Evolutionary conservation across 1,139 yeast genomes (phyloP).

Genomic region (Debaryomycetaceae sp.): DNA sequence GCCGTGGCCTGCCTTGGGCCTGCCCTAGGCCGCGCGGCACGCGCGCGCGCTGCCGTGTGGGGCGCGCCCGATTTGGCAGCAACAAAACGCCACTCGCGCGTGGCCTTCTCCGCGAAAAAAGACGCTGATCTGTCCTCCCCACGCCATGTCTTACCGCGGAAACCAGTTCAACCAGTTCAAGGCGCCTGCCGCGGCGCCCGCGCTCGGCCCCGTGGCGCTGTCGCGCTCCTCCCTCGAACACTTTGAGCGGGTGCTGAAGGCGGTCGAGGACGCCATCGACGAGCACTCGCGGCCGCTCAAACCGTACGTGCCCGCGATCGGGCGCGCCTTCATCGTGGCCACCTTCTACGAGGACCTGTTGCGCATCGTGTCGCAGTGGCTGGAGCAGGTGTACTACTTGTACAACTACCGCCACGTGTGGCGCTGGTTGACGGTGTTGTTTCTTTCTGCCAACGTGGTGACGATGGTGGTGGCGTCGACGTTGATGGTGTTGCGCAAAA

Average conservation of each 20-base stretch:
- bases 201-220: constrained; percentile 24
- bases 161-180: constrained; percentile 30
- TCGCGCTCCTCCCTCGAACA: constrained; percentile 27
- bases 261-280: constrained; percentile 46
- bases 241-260: constrained; percentile 44
- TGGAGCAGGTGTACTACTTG: constrained; percentile 82
- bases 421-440: constrained; percentile 68
- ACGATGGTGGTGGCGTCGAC: constrained; percentile 74
- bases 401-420: constrained; percentile 79
- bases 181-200: constrained; percentile 15
- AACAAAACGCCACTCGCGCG: too few species aligned
- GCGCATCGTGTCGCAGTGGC: constrained; percentile 85
- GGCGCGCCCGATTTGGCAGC: too few species aligned
- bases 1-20: too few species aligned
- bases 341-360: constrained; percentile 90
- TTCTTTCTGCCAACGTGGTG: constrained; percentile 59
- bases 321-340: constrained; percentile 87
- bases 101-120: too few species aligned
- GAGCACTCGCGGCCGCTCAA: constrained; percentile 47
- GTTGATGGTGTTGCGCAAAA: constrained; percentile 66
- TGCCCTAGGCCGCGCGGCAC: too few species aligned
- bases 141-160: constrained; percentile 32
- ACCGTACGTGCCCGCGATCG: constrained; percentile 81
- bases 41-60: too few species aligned
- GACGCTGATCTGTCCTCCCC: not conserved